Evolutionary conservation across 2,329 filamentous ascomycete genomes (phyloP).

Genomic region (Alternaria metachromatica): DNA sequence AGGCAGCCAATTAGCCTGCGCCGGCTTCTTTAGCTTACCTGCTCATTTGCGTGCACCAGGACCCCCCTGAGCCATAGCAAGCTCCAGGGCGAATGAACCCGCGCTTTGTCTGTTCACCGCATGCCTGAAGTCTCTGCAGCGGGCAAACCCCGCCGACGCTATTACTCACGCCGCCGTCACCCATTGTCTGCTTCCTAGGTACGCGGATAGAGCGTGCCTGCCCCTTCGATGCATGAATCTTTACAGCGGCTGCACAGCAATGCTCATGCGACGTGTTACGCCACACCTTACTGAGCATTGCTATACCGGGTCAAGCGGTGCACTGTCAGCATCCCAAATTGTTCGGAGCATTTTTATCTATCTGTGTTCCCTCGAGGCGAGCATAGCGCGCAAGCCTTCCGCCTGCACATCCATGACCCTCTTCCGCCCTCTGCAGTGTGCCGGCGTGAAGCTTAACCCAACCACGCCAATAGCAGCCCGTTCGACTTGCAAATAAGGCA

Average conservation of each 20-base stretch:
- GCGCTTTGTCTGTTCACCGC: conserved; percentile 14
- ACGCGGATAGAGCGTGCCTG: neutral
- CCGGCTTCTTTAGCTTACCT: conserved; percentile 15
- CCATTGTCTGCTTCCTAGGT: neutral
- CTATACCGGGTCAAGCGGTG: neutral
- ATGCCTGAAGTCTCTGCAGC: conserved; percentile 28
- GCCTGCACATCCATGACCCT: conserved; percentile 27
- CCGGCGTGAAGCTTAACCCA: conserved; percentile 39
- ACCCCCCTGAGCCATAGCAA: conserved; percentile 13
- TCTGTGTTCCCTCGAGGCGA: conserved; percentile 8
- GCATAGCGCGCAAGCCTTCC: conserved; percentile 27
- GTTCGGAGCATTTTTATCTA: conserved; percentile 22
- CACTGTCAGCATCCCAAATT: neutral
- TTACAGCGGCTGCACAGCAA: neutral
- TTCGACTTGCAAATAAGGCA: conserved; percentile 32
- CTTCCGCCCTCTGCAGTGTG: conserved; percentile 23
- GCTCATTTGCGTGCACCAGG: conserved; percentile 41
- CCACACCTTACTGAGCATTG: neutral
- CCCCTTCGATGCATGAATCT: neutral
- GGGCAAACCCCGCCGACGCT: conserved; percentile 24
- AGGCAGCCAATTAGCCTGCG: conserved; percentile 6
- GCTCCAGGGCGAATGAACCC: conserved; percentile 5
- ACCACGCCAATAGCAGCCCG: conserved; percentile 32
- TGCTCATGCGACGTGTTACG: neutral
- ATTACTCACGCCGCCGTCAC: conserved; percentile 16